Percentiles rank a stretch among this genome's conserved stretches.
Evolutionary conservation across 2,329 filamentous ascomycete genomes (phyloP).

Genomic region (Aspergillus flavus): DNA sequence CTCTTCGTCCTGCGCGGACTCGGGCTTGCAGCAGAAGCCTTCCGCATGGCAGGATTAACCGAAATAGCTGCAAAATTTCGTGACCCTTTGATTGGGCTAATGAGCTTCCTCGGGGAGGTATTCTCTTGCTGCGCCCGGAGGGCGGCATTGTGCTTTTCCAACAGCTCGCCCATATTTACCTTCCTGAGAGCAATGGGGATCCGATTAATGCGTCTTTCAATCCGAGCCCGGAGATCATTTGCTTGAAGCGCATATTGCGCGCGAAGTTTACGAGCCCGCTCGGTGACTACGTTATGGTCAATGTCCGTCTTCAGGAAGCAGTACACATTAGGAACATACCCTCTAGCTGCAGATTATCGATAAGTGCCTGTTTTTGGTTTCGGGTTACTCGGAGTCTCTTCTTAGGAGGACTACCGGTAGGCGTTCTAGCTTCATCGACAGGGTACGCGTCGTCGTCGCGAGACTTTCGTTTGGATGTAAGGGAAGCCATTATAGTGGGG

Average conservation of each 20-base stretch:
- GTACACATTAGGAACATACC: conserved; percentile 55
- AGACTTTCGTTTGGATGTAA: conserved; percentile 44
- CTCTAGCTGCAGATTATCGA: conserved; percentile 88
- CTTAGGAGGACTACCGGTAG: conserved; percentile 62
- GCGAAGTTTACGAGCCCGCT: conserved; percentile 82
- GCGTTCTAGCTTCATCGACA: conserved; percentile 52
- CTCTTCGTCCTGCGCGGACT: conserved; percentile 34
- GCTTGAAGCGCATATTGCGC: conserved; percentile 88
- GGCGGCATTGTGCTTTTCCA: conserved; percentile 54
- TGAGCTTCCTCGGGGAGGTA: conserved; percentile 35
- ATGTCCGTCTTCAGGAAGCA: conserved; percentile 16
- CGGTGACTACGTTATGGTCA: conserved; percentile 67
- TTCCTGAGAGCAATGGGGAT: conserved; percentile 80
- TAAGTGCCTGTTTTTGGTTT: conserved; percentile 79
- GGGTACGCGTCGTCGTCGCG: conserved; percentile 41
- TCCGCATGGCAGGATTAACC: conserved; percentile 30
- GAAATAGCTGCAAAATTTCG: conserved; percentile 34
- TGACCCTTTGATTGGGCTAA: conserved; percentile 32
- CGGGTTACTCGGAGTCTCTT: conserved; percentile 65
- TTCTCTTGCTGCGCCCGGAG: conserved; percentile 29
- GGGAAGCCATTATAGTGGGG: conserved; percentile 38
- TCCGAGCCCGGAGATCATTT: conserved; percentile 78
- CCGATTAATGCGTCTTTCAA: conserved; percentile 91
- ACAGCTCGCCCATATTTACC: conserved; percentile 78
- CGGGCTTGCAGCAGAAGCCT: conserved; percentile 30